Base-by-base conservation (phyloP, 2,329 filamentous ascomycete genomes). In the Lachnellula occidentalis region DNA sequence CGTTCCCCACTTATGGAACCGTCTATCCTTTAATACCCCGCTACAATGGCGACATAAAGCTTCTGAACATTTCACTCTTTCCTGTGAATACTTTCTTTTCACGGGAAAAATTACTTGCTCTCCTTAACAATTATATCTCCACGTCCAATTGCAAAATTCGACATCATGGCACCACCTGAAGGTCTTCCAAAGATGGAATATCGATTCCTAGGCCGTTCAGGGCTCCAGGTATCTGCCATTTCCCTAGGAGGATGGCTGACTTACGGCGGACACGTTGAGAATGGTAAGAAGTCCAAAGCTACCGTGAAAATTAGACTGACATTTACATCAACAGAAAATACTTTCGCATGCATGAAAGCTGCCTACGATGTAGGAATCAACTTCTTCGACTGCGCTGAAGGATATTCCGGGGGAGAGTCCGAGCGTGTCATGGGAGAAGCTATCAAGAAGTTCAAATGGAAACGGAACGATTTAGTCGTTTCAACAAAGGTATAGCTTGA, bases 211-310 rank as follows among this genome's bases (percentile, higher is more conserved):
- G 87, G 87, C 65, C 80, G 79, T 39, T 86, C 85, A 15, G 87
- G 87, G 51, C 78, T 91, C 17, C 83, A 90, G 69, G 86, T 91
- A 34, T 90, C 86, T 27, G 79, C 83, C 45, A 86, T 91, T 58
- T 85, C 84, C 2, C 76, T 91, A 2, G 87, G 83, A 55, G 81
- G 83, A 61, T 86, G 84, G 85, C 76, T 91, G 50, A 90, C 87
- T 1, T 90, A 88, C 61, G 87, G 87, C 51, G 86, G 86, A 17
- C 84, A 88, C 62, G 83, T 89, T 31, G 82, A 85, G 53, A 79
- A 83, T 66, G 81, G 83, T 83, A 73, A 19, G 49, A 17, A 37
- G 42, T 17, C 27, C 27, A 31, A 27, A 31, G 27, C 27, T 12
- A 31, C 9, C 34, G 34, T n/a, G 19, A n/a, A 42, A 11, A 27